phyloP scores from a whole-genome alignment of 139 green algal species.

The Marvania coccoides region DNA sequence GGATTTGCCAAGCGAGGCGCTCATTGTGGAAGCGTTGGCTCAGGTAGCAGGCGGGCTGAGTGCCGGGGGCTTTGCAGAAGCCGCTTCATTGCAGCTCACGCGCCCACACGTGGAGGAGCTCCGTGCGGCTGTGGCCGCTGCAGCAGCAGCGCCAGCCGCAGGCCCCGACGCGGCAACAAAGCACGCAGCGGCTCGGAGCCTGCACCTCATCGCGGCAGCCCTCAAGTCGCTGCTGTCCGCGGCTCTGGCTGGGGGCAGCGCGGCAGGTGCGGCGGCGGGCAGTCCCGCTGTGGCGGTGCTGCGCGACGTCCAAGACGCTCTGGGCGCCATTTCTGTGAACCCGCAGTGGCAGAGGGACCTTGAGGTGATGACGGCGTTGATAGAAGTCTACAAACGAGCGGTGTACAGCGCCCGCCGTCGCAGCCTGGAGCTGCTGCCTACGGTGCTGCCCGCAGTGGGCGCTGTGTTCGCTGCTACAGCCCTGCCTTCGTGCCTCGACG shows the following conservation, averaged over 20 bases:
- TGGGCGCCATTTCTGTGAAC: conserved; percentile 26
- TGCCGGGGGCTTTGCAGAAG: conserved; percentile 7
- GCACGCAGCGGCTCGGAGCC: conserved; percentile 27
- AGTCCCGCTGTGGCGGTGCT: conserved; percentile 26
- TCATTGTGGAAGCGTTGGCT: conserved; percentile 54
- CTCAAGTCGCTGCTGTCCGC: conserved; percentile 12
- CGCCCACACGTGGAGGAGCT: not conserved
- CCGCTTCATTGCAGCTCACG: conserved; percentile 2
- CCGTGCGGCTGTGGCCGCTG: conserved; percentile 11
- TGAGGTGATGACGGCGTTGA: conserved; percentile 36
- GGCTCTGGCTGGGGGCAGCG: not conserved
- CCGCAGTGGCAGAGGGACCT: conserved; percentile 24
- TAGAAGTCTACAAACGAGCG: conserved; percentile 40
- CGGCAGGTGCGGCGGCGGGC: not conserved
- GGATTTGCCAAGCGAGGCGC: conserved; percentile 23
- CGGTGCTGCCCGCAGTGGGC: conserved; percentile 26
- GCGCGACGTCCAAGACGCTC: conserved; percentile 28
- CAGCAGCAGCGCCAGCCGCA: not conserved
- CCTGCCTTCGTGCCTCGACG: conserved; percentile 32
- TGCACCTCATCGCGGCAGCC: conserved; percentile 41
- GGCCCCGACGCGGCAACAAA: not conserved
- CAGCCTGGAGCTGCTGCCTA: conserved; percentile 32
- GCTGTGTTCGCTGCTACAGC: conserved; percentile 23
- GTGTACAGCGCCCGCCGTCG: conserved; percentile 13
- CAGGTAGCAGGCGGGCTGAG: conserved; percentile 35